A percentile compares a stretch with the other conserved stretches of the same genome.
phyloP scores from a whole-genome alignment of 2,329 filamentous ascomycete genomes.

The Curvularia sp. region DNA sequence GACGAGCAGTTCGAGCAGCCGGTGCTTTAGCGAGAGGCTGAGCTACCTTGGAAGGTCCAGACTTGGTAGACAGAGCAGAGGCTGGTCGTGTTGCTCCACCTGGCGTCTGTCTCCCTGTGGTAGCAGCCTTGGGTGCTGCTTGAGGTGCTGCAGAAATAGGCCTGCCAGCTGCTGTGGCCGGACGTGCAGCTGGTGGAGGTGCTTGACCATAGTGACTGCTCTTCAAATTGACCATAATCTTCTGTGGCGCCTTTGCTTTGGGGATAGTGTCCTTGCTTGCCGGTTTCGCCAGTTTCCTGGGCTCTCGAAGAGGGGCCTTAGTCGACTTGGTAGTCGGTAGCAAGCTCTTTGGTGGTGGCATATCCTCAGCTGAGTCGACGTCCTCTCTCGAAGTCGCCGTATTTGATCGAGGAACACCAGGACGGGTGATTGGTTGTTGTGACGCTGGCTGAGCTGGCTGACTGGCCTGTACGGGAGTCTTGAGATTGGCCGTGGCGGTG shows the following conservation, averaged over 20 bases:
- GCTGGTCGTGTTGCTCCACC: constrained; percentile 38
- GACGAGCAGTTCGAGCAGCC: constrained; percentile 36
- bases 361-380: constrained; percentile 57
- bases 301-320: constrained; percentile 43
- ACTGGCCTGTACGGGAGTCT: constrained; percentile 54
- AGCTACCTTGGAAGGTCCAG: constrained; percentile 30
- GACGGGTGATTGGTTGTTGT: constrained; percentile 40
- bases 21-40: constrained; percentile 35
- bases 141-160: constrained; percentile 36
- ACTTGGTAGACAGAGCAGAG: constrained; percentile 37
- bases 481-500: constrained; percentile 45
- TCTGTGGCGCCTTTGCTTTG: constrained; percentile 71
- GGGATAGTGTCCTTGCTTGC: constrained; percentile 65
- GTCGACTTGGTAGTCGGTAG: constrained; percentile 57
- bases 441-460: constrained; percentile 35
- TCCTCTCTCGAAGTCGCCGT: constrained; percentile 44
- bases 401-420: constrained; percentile 37
- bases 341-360: constrained; percentile 65
- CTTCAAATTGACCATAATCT: constrained; percentile 69
- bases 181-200: constrained; percentile 64
- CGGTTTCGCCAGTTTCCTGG: constrained; percentile 61
- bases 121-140: constrained; percentile 36
- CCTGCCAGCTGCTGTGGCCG: constrained; percentile 45
- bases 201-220: constrained; percentile 52
- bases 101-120: constrained; percentile 62